phyloP scores from a whole-genome alignment of 305 asterid species.

The Fraxinus xanthoxyloides region DNA sequence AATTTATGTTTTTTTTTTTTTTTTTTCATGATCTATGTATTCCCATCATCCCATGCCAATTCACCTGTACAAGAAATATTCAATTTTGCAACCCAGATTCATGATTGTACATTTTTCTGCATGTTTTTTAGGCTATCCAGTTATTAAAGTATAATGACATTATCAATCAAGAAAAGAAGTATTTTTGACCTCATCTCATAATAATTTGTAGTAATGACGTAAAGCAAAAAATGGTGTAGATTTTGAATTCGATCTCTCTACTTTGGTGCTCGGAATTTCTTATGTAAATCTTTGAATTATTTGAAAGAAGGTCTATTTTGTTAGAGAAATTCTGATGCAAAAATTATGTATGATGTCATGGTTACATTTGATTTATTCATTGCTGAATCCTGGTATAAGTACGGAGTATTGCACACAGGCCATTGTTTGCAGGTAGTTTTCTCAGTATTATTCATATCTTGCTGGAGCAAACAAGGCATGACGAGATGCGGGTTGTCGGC shows the following conservation, averaged over 20 bases:
- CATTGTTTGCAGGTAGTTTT: constrained; percentile 77
- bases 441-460: constrained; percentile 59
- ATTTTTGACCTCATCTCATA: neutral
- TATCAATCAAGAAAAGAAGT: constrained; percentile 5
- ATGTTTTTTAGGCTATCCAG: constrained; percentile 1
- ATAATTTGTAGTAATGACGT: constrained; percentile 9
- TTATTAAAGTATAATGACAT: constrained; percentile 4
- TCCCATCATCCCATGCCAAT: neutral
- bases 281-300: neutral
- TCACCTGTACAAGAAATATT: neutral
- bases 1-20: neutral
- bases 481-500: constrained; percentile 62
- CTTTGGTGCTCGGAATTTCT: constrained; percentile 9
- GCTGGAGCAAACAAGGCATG: constrained; percentile 65
- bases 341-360: neutral
- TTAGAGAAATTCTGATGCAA: constrained; percentile 12
- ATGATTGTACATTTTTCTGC: neutral
- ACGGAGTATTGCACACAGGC: constrained; percentile 44
- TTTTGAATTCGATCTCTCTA: constrained; percentile 2
- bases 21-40: neutral
- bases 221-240: neutral
- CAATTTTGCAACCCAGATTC: constrained; percentile 3
- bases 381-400: constrained; percentile 21
- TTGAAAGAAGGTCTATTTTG: neutral
- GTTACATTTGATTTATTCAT: constrained; percentile 10